These are phyloP conservation scores for Neophaeococcomyces mojaviensis DNA, from an alignment of 2,329 filamentous ascomycete species.

Conservation along the genomic window DNA sequence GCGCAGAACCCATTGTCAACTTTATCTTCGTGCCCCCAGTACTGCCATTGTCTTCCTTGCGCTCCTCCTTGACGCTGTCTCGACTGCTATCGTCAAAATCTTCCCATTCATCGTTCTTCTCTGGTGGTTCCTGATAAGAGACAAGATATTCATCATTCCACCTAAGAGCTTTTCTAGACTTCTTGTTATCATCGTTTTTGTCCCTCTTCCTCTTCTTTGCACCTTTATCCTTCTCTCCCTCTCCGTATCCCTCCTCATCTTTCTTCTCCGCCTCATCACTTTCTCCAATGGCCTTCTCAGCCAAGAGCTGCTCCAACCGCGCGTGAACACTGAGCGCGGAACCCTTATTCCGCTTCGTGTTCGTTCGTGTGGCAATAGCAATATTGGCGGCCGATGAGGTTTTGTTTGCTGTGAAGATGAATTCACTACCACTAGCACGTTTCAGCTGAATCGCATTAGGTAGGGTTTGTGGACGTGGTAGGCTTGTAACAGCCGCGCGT, in stretches of 20 bases:
- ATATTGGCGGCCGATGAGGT: constrained; percentile 36
- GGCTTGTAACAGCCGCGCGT: constrained; percentile 21
- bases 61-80: not conserved
- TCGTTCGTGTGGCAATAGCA: constrained; percentile 34
- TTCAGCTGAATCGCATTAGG: constrained; percentile 36
- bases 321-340: constrained; percentile 22
- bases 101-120: not conserved
- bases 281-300: constrained; percentile 13
- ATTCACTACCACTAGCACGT: constrained; percentile 38
- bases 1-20: not conserved
- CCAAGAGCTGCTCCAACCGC: constrained; percentile 17
- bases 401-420: constrained; percentile 32
- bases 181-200: constrained; percentile 1
- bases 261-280: not conserved
- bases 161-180: constrained; percentile 7
- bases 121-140: constrained; percentile 2
- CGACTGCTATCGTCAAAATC: constrained; percentile 7
- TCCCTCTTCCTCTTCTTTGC: constrained; percentile 1
- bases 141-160: constrained; percentile 9
- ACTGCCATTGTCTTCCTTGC: not conserved
- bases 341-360: constrained; percentile 37
- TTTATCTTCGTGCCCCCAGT: constrained; percentile 1
- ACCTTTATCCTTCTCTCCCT: constrained; percentile 6
- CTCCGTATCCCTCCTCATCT: constrained; percentile 3
- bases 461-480: constrained; percentile 24